A percentile compares a stretch with the other conserved stretches of the same genome.
These are phyloP conservation scores for Hypoxylon rickii DNA, from an alignment of 495 filamentous ascomycete genomes.

Conservation along the genomic window DNA sequence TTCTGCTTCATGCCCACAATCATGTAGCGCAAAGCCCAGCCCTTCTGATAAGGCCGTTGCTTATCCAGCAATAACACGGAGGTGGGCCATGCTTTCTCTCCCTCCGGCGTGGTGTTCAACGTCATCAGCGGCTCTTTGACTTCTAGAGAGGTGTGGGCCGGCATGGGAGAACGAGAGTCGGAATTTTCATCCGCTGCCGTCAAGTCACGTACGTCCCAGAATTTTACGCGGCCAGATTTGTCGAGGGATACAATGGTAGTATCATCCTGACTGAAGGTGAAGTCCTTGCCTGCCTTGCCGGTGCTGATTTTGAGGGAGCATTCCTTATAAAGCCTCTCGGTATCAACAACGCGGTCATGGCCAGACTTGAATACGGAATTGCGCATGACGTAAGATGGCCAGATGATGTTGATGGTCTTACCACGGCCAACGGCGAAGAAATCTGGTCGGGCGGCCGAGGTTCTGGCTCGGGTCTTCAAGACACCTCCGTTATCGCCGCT, in stretches of 20 bases:
- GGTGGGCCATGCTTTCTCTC: conserved; percentile 91
- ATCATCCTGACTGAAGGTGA: conserved; percentile 95
- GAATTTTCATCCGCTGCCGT: conserved; percentile 60
- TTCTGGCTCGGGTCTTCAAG: conserved; percentile 92
- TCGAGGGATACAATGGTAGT: conserved; percentile 92
- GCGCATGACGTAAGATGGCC: conserved; percentile 74
- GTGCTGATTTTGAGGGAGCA: conserved; percentile 89
- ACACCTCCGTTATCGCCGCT: conserved; percentile 84
- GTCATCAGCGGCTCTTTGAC: conserved; percentile 77
- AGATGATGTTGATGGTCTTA: conserved; percentile 92
- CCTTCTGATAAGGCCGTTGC: conserved; percentile 83
- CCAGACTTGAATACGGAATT: conserved; percentile 71
- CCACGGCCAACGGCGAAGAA: conserved; percentile 95
- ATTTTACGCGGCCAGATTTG: conserved; percentile 90
- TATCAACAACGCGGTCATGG: conserved; percentile 75
- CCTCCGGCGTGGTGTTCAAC: conserved; percentile 73
- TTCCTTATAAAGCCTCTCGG: conserved; percentile 81
- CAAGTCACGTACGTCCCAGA: conserved; percentile 92
- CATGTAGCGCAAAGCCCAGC: conserved; percentile 86
- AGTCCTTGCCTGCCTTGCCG: conserved; percentile 98
- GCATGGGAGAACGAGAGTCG: conserved; percentile 54
- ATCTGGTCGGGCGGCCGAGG: conserved; percentile 83
- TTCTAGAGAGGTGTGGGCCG: conserved; percentile 65
- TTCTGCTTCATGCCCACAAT: conserved; percentile 99
- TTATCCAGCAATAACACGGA: conserved; percentile 97